Conservation (phyloP, 1,139 yeast species). For the Debaryomyces singareniensis region DNA sequence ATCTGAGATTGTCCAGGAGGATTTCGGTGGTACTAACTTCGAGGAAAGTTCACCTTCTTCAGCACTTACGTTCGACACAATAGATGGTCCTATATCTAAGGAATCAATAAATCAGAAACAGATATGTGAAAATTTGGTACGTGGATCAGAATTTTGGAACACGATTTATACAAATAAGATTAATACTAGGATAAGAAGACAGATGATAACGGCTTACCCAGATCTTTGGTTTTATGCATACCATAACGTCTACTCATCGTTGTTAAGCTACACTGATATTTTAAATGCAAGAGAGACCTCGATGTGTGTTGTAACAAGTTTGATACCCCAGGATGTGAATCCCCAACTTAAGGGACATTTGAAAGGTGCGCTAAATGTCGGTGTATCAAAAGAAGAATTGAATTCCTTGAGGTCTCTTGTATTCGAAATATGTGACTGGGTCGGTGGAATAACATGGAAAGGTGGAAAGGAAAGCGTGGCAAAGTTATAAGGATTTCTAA, state of each 20-base stretch:
- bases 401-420: slow-evolving; percentile 56
- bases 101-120: slow-evolving; percentile 24
- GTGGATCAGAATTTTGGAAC: slow-evolving; percentile 71
- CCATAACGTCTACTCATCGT: slow-evolving; percentile 70
- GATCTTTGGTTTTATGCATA: slow-evolving; percentile 75
- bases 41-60: slow-evolving; percentile 12
- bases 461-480: slow-evolving; percentile 60
- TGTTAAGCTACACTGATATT: slow-evolving; percentile 62
- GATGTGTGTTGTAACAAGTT: slow-evolving; percentile 67
- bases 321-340: slow-evolving; percentile 91
- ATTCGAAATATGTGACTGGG: slow-evolving; percentile 65
- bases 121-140: slow-evolving; percentile 23
- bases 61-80: slow-evolving; percentile 23
- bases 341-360: slow-evolving; percentile 91
- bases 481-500: slow-evolving; percentile 29
- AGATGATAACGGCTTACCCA: slow-evolving; percentile 71
- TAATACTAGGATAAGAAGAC: slow-evolving; percentile 57
- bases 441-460: slow-evolving; percentile 48
- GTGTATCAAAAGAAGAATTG: slow-evolving; percentile 63
- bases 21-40: slow-evolving; percentile 33
- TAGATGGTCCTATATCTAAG: slow-evolving; percentile 37
- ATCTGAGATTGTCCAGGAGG: slow-evolving; percentile 36
- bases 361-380: slow-evolving; percentile 76
- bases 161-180: slow-evolving; percentile 67
- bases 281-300: slow-evolving; percentile 68